Conservation (phyloP, 108 stramenopile genomes). For the Pseudonitzschia pungens region DNA sequence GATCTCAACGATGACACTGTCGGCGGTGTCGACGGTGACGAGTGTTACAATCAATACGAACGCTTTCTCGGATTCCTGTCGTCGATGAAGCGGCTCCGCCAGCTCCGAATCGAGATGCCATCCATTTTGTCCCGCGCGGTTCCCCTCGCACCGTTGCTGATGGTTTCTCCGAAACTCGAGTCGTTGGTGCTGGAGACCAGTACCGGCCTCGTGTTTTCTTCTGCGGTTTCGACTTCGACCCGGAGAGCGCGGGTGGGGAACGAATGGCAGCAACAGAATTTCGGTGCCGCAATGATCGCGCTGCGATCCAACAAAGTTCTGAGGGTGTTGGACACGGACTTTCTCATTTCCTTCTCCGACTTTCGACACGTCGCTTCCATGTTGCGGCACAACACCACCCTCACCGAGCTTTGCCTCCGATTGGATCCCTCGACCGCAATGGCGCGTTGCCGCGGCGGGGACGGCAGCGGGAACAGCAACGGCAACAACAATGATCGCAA, state of each 20-base stretch:
- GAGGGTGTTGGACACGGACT: slow-evolving; percentile 10
- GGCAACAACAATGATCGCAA: not conserved
- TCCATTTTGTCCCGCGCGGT: not conserved
- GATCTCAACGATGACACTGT: not conserved
- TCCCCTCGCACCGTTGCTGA: not conserved
- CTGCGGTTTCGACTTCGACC: not conserved
- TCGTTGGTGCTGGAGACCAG: not conserved
- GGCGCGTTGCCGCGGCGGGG: not conserved
- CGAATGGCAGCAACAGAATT: not conserved
- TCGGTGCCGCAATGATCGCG: not conserved
- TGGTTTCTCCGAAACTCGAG: not conserved
- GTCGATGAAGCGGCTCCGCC: not conserved
- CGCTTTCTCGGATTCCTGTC: not conserved
- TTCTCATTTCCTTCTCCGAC: slow-evolving; percentile 2
- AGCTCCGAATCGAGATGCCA: slow-evolving; percentile 7
- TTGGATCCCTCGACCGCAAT: not conserved
- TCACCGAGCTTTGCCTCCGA: slow-evolving; percentile 3
- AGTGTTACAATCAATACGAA: not conserved
- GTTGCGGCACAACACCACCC: slow-evolving; percentile 1
- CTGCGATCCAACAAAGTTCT: slow-evolving; percentile 4
- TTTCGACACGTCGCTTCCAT: not conserved
- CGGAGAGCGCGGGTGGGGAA: not conserved
- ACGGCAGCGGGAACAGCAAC: not conserved
- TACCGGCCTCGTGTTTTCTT: not conserved
- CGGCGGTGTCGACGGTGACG: not conserved